phyloP scores from a whole-genome alignment of 352 stramenopile genomes.

The Hyaloperonospora brassicae region DNA sequence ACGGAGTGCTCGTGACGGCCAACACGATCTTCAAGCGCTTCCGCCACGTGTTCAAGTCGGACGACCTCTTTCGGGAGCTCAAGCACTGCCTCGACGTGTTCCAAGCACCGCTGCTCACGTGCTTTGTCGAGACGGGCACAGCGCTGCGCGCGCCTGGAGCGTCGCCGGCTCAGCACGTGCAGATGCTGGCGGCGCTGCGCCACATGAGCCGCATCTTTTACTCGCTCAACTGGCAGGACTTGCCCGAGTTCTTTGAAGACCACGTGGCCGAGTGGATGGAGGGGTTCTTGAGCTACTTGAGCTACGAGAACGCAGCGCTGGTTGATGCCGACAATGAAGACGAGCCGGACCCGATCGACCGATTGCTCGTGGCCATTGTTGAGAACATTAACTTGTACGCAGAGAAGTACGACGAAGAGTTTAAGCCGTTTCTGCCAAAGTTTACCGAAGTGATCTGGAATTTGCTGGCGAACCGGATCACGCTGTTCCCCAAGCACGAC shows the following conservation, averaged over 20 bases:
- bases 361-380: slow-evolving; percentile 91
- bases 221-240: slow-evolving; percentile 97
- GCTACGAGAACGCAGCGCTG: slow-evolving; percentile 90
- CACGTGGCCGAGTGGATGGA: slow-evolving; percentile 95
- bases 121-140: slow-evolving; percentile 67
- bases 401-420: slow-evolving; percentile 99
- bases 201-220: slow-evolving; percentile 97
- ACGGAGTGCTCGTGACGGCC: slow-evolving; percentile 94
- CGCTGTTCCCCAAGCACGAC: slow-evolving; percentile 90
- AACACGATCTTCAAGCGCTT: slow-evolving; percentile 98
- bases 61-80: slow-evolving; percentile 93
- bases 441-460: slow-evolving; percentile 91
- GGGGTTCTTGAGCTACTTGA: slow-evolving; percentile 92
- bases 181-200: slow-evolving; percentile 79
- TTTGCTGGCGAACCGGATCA: slow-evolving; percentile 61
- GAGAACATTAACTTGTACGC: slow-evolving; percentile 98
- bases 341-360: slow-evolving; percentile 87
- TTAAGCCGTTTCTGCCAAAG: slow-evolving; percentile 90
- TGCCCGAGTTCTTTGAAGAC: slow-evolving; percentile 99
- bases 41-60: slow-evolving; percentile 93
- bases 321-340: slow-evolving; percentile 90
- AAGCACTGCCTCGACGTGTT: slow-evolving; percentile 93
- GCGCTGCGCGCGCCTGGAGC: slow-evolving; percentile 36
- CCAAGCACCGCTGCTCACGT: slow-evolving; percentile 71
- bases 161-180: slow-evolving; percentile 40